These are phyloP conservation scores for Ammopiptanthus mongolicus DNA, from an alignment of 306 rosid genomes.

Conservation along the genomic window DNA sequence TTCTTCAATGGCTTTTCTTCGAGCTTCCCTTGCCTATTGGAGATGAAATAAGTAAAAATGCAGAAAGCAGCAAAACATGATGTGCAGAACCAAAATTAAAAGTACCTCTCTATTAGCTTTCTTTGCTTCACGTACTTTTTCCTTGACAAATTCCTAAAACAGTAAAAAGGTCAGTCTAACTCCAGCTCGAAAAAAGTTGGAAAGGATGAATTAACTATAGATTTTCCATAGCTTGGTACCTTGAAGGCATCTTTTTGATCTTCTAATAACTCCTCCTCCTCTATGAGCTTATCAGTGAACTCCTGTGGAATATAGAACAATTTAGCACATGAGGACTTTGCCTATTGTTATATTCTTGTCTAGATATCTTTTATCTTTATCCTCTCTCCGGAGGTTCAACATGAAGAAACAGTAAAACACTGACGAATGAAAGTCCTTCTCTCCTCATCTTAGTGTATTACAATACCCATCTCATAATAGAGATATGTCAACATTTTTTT, in stretches of 20 bases:
- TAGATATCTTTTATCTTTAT: neutral
- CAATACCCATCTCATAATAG: neutral
- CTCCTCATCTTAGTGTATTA: neutral
- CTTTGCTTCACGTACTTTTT: slow-evolving; percentile 65
- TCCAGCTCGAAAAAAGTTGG: neutral
- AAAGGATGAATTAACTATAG: neutral
- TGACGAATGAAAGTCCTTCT: neutral
- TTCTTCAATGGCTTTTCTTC: slow-evolving; percentile 56
- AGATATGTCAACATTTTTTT: neutral
- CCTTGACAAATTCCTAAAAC: slow-evolving; percentile 65
- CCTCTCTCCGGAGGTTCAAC: neutral
- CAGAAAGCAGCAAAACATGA: neutral
- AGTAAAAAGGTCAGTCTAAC: neutral
- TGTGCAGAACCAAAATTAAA: neutral
- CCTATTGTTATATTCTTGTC: neutral
- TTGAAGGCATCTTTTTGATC: slow-evolving; percentile 60
- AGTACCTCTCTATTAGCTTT: slow-evolving; percentile 61
- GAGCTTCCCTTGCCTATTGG: slow-evolving; percentile 61
- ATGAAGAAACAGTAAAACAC: neutral
- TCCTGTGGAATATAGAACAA: slow-evolving; percentile 40
- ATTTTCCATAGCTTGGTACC: slow-evolving; percentile 28
- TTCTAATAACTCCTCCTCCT: slow-evolving; percentile 52
- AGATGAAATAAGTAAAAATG: neutral
- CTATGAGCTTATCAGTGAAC: slow-evolving; percentile 53
- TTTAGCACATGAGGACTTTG: neutral